Evolutionary conservation across 2,329 filamentous ascomycete genomes (phyloP), one percentile per base, ranked within the genome.

Genomic region (Domatiomyces catenatus): DNA sequence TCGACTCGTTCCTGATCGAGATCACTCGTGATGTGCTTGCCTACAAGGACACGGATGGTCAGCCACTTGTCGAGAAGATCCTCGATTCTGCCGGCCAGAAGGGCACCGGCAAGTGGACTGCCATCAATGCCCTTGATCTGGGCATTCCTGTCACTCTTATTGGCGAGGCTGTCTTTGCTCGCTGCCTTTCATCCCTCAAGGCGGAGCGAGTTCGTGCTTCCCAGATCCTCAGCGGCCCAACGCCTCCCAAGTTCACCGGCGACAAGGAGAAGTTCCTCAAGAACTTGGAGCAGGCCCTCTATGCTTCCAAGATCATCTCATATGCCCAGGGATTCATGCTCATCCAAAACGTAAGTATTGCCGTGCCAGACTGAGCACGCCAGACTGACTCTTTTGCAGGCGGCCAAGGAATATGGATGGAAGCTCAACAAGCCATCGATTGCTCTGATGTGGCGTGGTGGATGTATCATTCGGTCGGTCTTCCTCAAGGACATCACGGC

Each of bases 371-470:
- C 48, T 57, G 47, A 54, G 6, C 43, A 45, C 8, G 43, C 26
- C 8, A 19, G 18, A 22, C 49, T 52, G 42, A 48, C 49, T 10
- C 59, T 49, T 58, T 49, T 58, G 52, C 61, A 92, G 86, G 90
- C 92, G 62, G 92, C 90, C 71, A 88, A 84, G 72, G 86, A 96
- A 71, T 98, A 93, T 76, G 72, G 74, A 62, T 98, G 92, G 92
- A 95, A 95, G 80, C 84, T 98, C 62, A 95, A 98, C 84, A 96
- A 96, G 84, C 92, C 92, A 59, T 94, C 93, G 63, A 98, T 98
- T 66, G 92, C 92, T 63, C 84, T 98, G 67, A 98, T 98, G 92
- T 98, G 92, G 92, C 87, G 92, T 70, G 92, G 92, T 75, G 92
- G 92, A 63, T 98, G 92, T 80, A 98, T 98, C 65, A 98, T 98